These are phyloP conservation scores for Dictyophora rubrovolvata DNA, from an alignment of 768 basidiomycete genomes.

Conservation along the genomic window DNA sequence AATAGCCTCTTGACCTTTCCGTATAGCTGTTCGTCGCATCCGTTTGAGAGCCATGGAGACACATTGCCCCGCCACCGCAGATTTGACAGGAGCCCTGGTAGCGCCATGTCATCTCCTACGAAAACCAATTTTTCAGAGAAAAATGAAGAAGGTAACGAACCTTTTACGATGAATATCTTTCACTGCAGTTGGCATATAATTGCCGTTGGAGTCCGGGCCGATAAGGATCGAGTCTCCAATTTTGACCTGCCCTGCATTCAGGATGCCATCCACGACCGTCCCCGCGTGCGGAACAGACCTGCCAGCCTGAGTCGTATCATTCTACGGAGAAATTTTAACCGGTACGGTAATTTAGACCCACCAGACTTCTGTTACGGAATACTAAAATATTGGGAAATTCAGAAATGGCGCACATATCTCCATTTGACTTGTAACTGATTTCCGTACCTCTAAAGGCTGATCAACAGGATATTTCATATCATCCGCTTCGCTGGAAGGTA, in stretches of 20 bases:
- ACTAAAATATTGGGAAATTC: constrained; percentile 31
- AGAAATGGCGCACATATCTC: constrained; percentile 2
- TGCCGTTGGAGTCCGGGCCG: constrained; percentile 89
- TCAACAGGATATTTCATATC: constrained; percentile 70
- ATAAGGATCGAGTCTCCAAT: constrained; percentile 74
- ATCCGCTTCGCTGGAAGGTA: constrained; percentile 82
- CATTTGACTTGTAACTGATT: not conserved
- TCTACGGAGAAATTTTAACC: not conserved
- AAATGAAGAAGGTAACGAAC: constrained; percentile 17
- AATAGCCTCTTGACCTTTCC: constrained; percentile 44
- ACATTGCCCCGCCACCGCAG: constrained; percentile 92
- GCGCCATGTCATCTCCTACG: not conserved
- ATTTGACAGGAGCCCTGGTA: constrained; percentile 61
- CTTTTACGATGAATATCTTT: constrained; percentile 93
- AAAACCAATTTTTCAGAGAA: not conserved
- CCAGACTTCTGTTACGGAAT: constrained; percentile 61
- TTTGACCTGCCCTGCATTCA: constrained; percentile 66
- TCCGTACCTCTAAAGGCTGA: constrained; percentile 64
- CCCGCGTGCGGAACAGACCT: constrained; percentile 85
- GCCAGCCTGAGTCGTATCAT: not conserved
- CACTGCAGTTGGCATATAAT: constrained; percentile 68
- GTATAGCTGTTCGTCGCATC: constrained; percentile 64
- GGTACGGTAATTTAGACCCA: constrained; percentile 12
- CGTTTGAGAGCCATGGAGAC: constrained; percentile 90
- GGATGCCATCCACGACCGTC: constrained; percentile 76